These are phyloP conservation scores for Calocybe cyanea DNA, from an alignment of 768 basidiomycete genomes.

Conservation along the genomic window DNA sequence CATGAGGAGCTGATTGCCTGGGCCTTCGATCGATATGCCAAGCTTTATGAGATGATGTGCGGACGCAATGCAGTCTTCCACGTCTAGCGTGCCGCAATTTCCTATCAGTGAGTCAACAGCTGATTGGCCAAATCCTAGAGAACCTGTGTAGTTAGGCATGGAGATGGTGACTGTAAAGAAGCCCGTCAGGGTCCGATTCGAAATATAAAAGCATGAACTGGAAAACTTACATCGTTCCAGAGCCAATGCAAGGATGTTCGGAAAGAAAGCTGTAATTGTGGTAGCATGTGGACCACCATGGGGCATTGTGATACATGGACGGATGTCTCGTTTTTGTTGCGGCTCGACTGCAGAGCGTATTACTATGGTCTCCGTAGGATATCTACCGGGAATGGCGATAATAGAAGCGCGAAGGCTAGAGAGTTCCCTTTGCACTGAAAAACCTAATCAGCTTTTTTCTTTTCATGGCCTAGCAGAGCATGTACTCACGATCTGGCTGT, in stretches of 20 bases:
- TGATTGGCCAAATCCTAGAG: slow-evolving; percentile 62
- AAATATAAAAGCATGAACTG: not conserved
- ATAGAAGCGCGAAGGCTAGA: slow-evolving; percentile 37
- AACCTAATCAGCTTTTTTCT: not conserved
- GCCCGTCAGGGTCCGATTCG: not conserved
- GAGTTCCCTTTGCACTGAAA: slow-evolving; percentile 42
- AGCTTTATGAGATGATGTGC: slow-evolving; percentile 45
- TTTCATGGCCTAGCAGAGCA: not conserved
- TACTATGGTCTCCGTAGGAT: slow-evolving; percentile 53
- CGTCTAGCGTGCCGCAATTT: slow-evolving; percentile 60
- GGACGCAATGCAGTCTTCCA: slow-evolving; percentile 59
- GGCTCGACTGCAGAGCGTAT: slow-evolving; percentile 28
- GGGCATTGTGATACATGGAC: slow-evolving; percentile 47
- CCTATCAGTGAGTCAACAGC: slow-evolving; percentile 53
- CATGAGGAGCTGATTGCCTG: slow-evolving; percentile 49
- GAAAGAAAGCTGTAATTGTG: slow-evolving; percentile 43
- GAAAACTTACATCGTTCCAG: slow-evolving; percentile 56
- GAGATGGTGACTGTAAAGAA: slow-evolving; percentile 51
- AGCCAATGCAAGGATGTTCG: slow-evolving; percentile 40
- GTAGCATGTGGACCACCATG: slow-evolving; percentile 66
- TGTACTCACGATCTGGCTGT: slow-evolving; percentile 35
- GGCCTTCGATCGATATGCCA: slow-evolving; percentile 44
- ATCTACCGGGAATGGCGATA: slow-evolving; percentile 45
- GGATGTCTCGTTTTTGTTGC: slow-evolving; percentile 14
- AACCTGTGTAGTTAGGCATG: slow-evolving; percentile 65